phyloP scores from a whole-genome alignment of 805 yeast species.

The Metschnikowia santaceciliae region DNA sequence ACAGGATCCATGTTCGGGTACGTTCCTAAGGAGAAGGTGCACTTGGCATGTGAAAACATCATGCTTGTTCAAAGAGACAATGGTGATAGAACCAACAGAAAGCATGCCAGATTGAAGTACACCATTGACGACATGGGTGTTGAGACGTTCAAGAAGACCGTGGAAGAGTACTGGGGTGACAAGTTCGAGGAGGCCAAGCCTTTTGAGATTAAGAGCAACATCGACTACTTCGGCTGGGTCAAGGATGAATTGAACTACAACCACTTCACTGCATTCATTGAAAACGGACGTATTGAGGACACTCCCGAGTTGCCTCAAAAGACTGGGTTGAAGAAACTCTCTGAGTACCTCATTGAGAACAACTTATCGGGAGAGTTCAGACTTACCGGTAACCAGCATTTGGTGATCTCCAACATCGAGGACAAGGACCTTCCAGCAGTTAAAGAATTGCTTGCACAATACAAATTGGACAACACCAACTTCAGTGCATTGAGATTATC shows the following conservation, averaged over 20 bases:
- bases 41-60: slow-evolving; percentile 80
- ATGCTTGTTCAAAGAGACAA: slow-evolving; percentile 91
- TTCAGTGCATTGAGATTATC: slow-evolving; percentile 83
- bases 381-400: slow-evolving; percentile 94
- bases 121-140: slow-evolving; percentile 94
- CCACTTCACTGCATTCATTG: slow-evolving; percentile 92
- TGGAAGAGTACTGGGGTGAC: slow-evolving; percentile 79
- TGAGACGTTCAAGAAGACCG: slow-evolving; percentile 72
- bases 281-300: slow-evolving; percentile 94
- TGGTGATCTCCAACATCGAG: slow-evolving; percentile 66
- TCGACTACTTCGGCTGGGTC: slow-evolving; percentile 92
- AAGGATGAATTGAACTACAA: slow-evolving; percentile 78
- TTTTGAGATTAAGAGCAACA: slow-evolving; percentile 78
- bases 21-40: slow-evolving; percentile 62
- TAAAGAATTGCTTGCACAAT: slow-evolving; percentile 61
- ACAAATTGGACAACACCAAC: slow-evolving; percentile 78
- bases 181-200: slow-evolving; percentile 66
- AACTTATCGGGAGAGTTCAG: slow-evolving; percentile 78
- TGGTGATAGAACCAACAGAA: slow-evolving; percentile 95
- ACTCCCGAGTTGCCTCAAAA: slow-evolving; percentile 87
- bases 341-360: slow-evolving; percentile 56
- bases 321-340: slow-evolving; percentile 77
- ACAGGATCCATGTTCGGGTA: slow-evolving; percentile 86
- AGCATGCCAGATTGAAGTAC: slow-evolving; percentile 96
- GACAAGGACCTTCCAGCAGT: slow-evolving; percentile 63